phyloP scores from a whole-genome alignment of 768 basidiomycete species.

The Thelephora ganbajun region DNA sequence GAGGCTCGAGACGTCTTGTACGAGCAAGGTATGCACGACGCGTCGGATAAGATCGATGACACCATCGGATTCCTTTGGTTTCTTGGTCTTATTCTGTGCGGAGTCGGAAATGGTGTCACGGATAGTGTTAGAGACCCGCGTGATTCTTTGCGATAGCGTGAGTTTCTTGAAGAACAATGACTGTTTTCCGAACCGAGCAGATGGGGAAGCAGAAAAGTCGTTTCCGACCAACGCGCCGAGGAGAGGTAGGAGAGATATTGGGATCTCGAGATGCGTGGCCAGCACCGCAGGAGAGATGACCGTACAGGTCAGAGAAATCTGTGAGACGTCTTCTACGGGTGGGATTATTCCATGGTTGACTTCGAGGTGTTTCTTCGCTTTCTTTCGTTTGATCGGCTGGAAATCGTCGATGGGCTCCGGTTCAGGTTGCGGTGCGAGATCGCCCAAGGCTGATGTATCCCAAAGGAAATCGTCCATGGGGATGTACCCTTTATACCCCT shows the following conservation, averaged over 20 bases:
- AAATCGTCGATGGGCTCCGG: slow-evolving; percentile 34
- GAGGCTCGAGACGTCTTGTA: slow-evolving; percentile 30
- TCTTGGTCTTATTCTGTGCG: slow-evolving; percentile 25
- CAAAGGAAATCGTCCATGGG: slow-evolving; percentile 68
- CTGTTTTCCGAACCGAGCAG: slow-evolving; percentile 33
- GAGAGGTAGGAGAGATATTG: slow-evolving; percentile 60
- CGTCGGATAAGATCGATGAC: slow-evolving; percentile 70
- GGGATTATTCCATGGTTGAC: slow-evolving; percentile 32
- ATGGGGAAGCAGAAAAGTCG: slow-evolving; percentile 31
- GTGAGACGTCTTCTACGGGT: slow-evolving; percentile 21
- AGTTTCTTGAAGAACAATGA: slow-evolving; percentile 55
- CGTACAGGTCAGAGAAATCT: slow-evolving; percentile 35
- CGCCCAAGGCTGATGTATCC: slow-evolving; percentile 14
- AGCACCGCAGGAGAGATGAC: slow-evolving; percentile 49
- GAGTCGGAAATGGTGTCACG: slow-evolving; percentile 27
- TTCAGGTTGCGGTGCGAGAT: slow-evolving; percentile 12
- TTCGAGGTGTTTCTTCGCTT: slow-evolving; percentile 25
- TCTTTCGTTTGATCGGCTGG: slow-evolving; percentile 42
- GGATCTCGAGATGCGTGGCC: slow-evolving; percentile 52
- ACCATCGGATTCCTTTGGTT: slow-evolving; percentile 33
- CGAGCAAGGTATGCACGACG: slow-evolving; percentile 45
- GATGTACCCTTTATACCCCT: slow-evolving; percentile 67
- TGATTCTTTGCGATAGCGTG: slow-evolving; percentile 48
- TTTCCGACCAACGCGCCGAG: slow-evolving; percentile 72
- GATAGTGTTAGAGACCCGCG: slow-evolving; percentile 46